Evolutionary conservation across 768 basidiomycete species (phyloP), one percentile per base, ranked within the genome.

Genomic region (Russula olivacea): DNA sequence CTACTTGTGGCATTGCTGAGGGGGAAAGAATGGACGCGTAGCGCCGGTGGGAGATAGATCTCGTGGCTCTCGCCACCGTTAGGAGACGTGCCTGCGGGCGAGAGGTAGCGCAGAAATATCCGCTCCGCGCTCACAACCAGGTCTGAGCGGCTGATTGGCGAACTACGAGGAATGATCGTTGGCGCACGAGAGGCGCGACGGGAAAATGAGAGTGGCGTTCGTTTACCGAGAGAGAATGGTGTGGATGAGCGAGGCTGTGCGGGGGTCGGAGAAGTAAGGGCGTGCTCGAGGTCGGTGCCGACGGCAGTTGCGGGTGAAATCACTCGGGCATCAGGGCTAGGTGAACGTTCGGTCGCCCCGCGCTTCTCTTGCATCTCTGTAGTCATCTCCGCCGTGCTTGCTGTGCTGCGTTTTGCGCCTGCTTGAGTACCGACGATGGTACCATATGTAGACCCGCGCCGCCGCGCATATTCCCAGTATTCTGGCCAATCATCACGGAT

Each of bases 401-500:
- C 76, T 0, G 91, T 92, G 71, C 89, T 91, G 71, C 89, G 85
- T 75, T 93, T 93, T 64, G 81, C 76, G 48, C 69, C 80, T 32
- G 83, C 80, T 12, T 81, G 81, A 68, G 82, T 78, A 1, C 91
- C 91, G 11, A 96, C 88, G 28, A 96, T 87, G 0, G 90, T 87
- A 10, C 92, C 91, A 70, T 98, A 98, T 61, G 96, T 93, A 5
- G 93, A 94, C 4, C 96, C 97, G 55, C 96, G 79, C 51, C 89
- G 80, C 52, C 93, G 84, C 14, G 97, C 97, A 72, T 93, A 92
- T 66, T 93, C 89, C 86, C 92, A 95, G 71, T 96, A 98, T 74
- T 97, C 92, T 6, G 97, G 97, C 97, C 97, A 99, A 73, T 98
- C 97, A 19, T 98, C 91, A 72, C 89, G 89, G 73, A 99, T 90